phyloP scores from a whole-genome alignment of 225 moss, liverwort and hornwort species.

The Pleurozium schreberi region DNA sequence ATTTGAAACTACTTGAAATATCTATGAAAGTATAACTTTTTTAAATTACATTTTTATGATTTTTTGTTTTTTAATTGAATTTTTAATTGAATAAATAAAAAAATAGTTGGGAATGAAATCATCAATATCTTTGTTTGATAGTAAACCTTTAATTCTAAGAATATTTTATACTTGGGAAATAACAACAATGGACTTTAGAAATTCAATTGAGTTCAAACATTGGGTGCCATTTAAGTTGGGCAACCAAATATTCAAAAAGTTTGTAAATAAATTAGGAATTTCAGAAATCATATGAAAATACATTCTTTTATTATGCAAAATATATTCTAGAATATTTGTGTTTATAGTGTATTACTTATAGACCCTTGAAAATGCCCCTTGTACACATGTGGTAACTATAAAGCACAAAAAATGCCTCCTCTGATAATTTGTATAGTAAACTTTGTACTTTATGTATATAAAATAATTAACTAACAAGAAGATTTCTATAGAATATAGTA shows the following conservation, averaged over 20 bases:
- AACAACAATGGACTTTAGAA: neutral
- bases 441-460: too few species aligned
- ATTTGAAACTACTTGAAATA: too few species aligned
- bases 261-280: neutral
- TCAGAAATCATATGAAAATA: neutral
- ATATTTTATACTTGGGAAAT: neutral
- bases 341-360: neutral
- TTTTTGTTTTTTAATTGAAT: neutral
- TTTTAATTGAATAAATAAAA: neutral
- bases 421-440: neutral
- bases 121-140: neutral
- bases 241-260: neutral
- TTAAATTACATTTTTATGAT: neutral
- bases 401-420: neutral
- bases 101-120: neutral
- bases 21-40: neutral
- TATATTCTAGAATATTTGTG: neutral
- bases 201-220: neutral
- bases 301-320: neutral
- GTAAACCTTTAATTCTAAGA: neutral
- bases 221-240: neutral
- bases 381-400: neutral
- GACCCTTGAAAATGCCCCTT: accelerated
- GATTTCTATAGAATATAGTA: too few species aligned
- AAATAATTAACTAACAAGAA: too few species aligned